Percentiles rank a stretch among this genome's conserved stretches.
Evolutionary conservation across 1,284 basidiomycete species (phyloP).

Genomic region (Ceratobasidium sp.): DNA sequence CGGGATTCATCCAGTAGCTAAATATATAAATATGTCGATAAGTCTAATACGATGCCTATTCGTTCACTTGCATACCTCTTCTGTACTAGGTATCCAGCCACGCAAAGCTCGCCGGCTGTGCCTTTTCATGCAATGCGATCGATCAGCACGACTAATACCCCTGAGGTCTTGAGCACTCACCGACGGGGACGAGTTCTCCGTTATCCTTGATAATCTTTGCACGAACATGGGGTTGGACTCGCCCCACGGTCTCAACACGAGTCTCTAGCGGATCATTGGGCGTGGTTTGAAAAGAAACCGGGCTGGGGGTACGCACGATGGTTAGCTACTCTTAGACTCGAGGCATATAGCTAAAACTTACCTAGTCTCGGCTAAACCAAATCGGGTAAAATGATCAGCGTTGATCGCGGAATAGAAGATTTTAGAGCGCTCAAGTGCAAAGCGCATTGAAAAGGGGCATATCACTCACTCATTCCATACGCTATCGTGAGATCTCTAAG

Average conservation of each 20-base stretch:
- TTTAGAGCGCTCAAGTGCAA: background rate
- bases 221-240: conserved; percentile 79
- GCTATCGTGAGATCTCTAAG: conserved; percentile 79
- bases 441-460: background rate
- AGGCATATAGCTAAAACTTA: conserved; percentile 36
- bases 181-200: conserved; percentile 53
- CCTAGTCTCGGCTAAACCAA: conserved; percentile 59
- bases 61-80: no score
- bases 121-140: conserved; percentile 41
- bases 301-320: conserved; percentile 64
- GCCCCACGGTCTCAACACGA: conserved; percentile 85
- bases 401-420: background rate
- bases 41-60: no score
- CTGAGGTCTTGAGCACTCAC: conserved; percentile 16
- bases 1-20: conserved; percentile 84
- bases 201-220: conserved; percentile 77
- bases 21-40: conserved; percentile 20
- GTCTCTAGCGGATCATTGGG: conserved; percentile 76
- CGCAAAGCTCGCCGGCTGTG: conserved; percentile 78
- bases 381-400: conserved; percentile 22
- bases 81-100: conserved; percentile 83
- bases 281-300: conserved; percentile 85
- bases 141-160: background rate
- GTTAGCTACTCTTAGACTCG: conserved; percentile 41
- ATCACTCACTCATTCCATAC: conserved; percentile 83